Evolutionary conservation across 163 green algal genomes (phyloP), one percentile per base, ranked within the genome.

Genomic region (Trebouxia gelatinosa): DNA sequence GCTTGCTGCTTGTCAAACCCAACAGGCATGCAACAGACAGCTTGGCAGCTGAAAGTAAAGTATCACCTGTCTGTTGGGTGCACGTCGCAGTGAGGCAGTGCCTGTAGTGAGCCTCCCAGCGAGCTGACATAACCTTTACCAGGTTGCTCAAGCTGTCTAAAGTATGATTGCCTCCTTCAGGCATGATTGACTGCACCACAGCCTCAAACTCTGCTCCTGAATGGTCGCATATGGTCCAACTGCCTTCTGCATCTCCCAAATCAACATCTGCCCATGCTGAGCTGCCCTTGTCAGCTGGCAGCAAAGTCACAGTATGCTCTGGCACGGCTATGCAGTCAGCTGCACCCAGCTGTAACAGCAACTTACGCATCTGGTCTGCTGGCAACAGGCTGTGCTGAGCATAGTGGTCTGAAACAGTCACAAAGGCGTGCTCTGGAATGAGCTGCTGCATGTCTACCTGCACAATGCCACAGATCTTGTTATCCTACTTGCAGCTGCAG

Each of bases 141-240:
- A 70, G 2, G 11, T 70, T 29, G 9, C 43, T 21, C 31, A 70
- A 46, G 31, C 59, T 70, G 6, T 11, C 3, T 32, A 70, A 16
- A 5, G 4, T 46, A 9, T 70, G 59, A 43, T 11, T 26, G 17
- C 43, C 17, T 29, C 43, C 59, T 32, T 46, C 32, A 28, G 31
- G 32, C 4, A 26, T 26, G 2, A 70, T n/a, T 19, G 59, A 70
- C 5, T 46, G 59, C 6, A 70, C 59, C n/a, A 70, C 7, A 28
- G 59, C 59, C 31, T 70, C 59, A 70, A 70, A 70, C 59, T 70
- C 59, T 29, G 5, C 31, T 29, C 26, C 31, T 16, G 59, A 43
- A 26, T 46, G n/a, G 59, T 70, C 59, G 5, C 13, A 5, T 2
- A 70, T 46, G 32, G 6, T n/a, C 59, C 59, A 70, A 32, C 59